phyloP scores from a whole-genome alignment of 2,329 filamentous ascomycete genomes.

The Passalora sequoiae region DNA sequence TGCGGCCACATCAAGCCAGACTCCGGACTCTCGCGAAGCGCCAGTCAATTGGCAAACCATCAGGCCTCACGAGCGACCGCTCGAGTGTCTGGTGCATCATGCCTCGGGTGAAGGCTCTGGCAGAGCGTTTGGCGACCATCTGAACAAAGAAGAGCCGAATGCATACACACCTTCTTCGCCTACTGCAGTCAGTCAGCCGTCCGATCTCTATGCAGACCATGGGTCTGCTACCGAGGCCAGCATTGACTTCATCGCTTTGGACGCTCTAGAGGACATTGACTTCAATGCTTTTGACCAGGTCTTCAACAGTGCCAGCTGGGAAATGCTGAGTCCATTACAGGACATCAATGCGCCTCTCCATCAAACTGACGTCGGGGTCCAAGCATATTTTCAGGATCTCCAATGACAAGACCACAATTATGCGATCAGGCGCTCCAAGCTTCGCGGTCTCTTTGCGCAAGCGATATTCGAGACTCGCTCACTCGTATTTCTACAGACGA shows the following conservation, averaged over 20 bases:
- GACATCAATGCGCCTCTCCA: constrained; percentile 7
- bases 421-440: background rate
- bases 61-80: background rate
- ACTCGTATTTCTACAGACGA: background rate
- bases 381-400: background rate
- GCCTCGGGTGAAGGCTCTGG: no score
- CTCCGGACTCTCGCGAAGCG: background rate
- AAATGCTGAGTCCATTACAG: constrained; percentile 9
- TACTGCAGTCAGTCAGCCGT: constrained; percentile 5
- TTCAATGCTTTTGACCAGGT: constrained; percentile 19
- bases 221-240: constrained; percentile 4
- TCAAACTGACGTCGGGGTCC: background rate
- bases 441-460: background rate
- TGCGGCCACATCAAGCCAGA: background rate
- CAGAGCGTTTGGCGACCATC: no score
- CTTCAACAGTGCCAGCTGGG: constrained; percentile 16
- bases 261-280: constrained; percentile 10
- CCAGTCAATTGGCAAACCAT: constrained; percentile 1
- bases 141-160: no score
- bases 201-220: constrained; percentile 3
- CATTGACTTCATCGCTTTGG: constrained; percentile 11
- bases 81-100: background rate
- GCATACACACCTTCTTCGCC: background rate
- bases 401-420: background rate
- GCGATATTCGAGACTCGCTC: background rate